phyloP scores from a whole-genome alignment of 2,329 filamentous ascomycete species.

The Fusarium sp. region DNA sequence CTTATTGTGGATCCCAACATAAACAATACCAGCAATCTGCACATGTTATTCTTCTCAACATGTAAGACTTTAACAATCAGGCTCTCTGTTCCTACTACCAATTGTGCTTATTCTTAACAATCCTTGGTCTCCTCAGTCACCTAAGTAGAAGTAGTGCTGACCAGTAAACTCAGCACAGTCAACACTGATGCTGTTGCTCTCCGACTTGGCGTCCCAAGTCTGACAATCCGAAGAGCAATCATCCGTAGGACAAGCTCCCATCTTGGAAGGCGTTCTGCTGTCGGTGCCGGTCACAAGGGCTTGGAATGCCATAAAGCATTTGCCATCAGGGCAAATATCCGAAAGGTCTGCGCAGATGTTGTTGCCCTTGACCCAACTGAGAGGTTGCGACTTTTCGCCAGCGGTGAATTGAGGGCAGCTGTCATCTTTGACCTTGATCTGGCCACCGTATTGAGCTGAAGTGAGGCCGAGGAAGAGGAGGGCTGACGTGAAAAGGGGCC shows the following conservation, averaged over 20 bases:
- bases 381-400: not conserved
- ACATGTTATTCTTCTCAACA: constrained; percentile 32
- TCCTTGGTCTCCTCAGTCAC: not conserved
- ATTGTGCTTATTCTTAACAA: not conserved
- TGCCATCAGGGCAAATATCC: not conserved
- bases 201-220: not conserved
- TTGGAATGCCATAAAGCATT: constrained; percentile 5
- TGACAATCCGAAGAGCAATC: not conserved
- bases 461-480: not conserved
- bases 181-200: not conserved
- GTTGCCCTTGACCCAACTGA: not conserved
- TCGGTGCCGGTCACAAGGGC: not conserved
- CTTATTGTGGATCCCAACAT: constrained; percentile 11
- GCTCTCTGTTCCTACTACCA: not conserved
- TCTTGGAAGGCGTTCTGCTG: not conserved
- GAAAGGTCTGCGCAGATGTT: constrained; percentile 15
- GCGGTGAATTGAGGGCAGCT: not conserved
- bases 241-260: not conserved
- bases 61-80: not conserved
- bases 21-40: constrained; percentile 14
- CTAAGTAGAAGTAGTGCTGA: constrained; percentile 11
- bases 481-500: not conserved
- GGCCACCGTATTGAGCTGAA: constrained; percentile 2
- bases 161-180: constrained; percentile 10
- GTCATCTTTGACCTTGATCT: constrained; percentile 5